Evolutionary conservation across 2,329 filamentous ascomycete species (phyloP), one percentile per base, ranked within the genome.

Genomic region (Madurella mycetomatis): DNA sequence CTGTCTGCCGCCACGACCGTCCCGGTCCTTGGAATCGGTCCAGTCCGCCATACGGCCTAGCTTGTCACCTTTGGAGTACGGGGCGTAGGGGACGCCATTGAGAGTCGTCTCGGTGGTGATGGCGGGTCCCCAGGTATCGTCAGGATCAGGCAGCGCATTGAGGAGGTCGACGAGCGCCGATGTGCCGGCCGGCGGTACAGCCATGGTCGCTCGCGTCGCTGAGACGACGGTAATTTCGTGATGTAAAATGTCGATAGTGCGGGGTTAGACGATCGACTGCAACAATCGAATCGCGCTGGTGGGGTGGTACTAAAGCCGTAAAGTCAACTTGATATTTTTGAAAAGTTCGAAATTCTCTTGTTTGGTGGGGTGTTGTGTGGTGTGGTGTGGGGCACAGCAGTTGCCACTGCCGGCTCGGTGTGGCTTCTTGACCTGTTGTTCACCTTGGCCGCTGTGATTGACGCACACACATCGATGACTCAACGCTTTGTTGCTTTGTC

Each of bases 21-120:
- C 83, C 67, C 91, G 79, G 57, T 94, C 90, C 76, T 96, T 96
- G 72, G 88, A 85, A 70, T 96, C 94, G 46, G 92, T 95, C 94
- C 94, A 99, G 79, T 99, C 94, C 58, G 94, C 94, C 92, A 99
- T 97, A 72, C 94, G 92, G 69, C 94, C 94, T 57, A 99, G 81
- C 82, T 96, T 97, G 79, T 99, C 94, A 71, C 90, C 91, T 76
- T 99, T 99, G 64, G 92, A 96, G 80, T 94, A 99, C 58, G 94
- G 94, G 65, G 94, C 94, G 73, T 96, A 99, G 40, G 94, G 94
- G 47, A 97, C 90, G 70, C 94, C 94, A 70, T 95, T 86, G 67
- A 97, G 83, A 59, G 89, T 96, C 61, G 90, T 95, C 72, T 96
- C 90, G 66, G 77, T 84, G 57, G 91, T 87, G 64, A 87, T 83